Evolutionary conservation across 768 basidiomycete genomes (phyloP).

Genomic region (Pisolithus tinctorius): DNA sequence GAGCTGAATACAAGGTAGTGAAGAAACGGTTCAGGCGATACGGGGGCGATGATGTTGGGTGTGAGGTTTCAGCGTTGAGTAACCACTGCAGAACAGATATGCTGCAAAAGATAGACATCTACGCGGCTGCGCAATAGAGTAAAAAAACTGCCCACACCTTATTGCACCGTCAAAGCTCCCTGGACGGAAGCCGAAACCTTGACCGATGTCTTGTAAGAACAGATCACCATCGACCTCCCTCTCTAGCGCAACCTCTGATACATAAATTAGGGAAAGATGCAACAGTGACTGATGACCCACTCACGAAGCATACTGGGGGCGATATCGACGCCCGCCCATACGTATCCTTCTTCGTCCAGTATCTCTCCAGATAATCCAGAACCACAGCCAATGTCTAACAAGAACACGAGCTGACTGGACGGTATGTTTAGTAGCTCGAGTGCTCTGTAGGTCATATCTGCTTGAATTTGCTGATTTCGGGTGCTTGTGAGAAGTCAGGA

Average conservation of each 20-base stretch:
- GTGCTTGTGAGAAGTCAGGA: constrained; percentile 48
- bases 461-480: constrained; percentile 94
- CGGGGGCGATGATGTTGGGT: constrained; percentile 82
- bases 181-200: constrained; percentile 94
- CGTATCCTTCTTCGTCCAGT: constrained; percentile 87
- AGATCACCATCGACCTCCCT: constrained; percentile 94
- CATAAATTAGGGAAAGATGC: not conserved
- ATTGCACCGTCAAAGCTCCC: constrained; percentile 98
- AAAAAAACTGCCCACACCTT: constrained; percentile 44
- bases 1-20: constrained; percentile 82
- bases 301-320: constrained; percentile 95
- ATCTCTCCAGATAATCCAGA: constrained; percentile 97
- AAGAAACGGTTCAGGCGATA: constrained; percentile 85
- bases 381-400: constrained; percentile 96
- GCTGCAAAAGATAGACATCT: constrained; percentile 35
- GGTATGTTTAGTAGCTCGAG: constrained; percentile 85
- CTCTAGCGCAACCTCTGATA: constrained; percentile 87
- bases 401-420: constrained; percentile 68
- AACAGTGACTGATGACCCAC: constrained; percentile 15
- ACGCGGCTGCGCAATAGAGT: not conserved
- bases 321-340: constrained; percentile 92
- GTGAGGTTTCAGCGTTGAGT: constrained; percentile 90
- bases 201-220: constrained; percentile 95
- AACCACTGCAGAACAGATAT: constrained; percentile 99
- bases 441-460: constrained; percentile 95